Evolutionary conservation across 169 alveolate genomes (phyloP).

Genomic region (Theileria equi): DNA sequence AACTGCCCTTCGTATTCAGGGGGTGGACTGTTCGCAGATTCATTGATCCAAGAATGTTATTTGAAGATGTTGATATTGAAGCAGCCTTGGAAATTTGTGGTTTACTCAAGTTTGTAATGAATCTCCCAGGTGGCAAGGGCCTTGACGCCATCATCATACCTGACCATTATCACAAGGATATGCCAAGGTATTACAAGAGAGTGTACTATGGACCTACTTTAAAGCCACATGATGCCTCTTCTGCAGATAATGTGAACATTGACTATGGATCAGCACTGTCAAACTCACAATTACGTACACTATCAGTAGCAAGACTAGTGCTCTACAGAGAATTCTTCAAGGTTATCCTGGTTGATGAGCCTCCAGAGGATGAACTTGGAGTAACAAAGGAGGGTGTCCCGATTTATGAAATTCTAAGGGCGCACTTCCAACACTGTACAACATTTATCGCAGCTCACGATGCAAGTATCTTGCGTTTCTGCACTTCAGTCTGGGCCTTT

Average conservation of each 20-base stretch:
- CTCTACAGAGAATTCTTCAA: slow-evolving; percentile 69
- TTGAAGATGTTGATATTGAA: slow-evolving; percentile 42
- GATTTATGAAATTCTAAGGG: slow-evolving; percentile 11
- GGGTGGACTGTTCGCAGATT: slow-evolving; percentile 66
- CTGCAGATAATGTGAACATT: background rate
- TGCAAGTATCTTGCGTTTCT: slow-evolving; percentile 19
- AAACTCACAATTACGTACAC: slow-evolving; percentile 61
- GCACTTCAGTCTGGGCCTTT: slow-evolving; percentile 36
- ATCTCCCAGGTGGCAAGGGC: slow-evolving; percentile 16
- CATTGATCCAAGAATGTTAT: slow-evolving; percentile 61
- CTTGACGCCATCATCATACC: slow-evolving; percentile 35
- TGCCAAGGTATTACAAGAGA: too few species aligned
- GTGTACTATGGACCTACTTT: too few species aligned
- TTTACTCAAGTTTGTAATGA: slow-evolving; percentile 27
- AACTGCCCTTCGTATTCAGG: slow-evolving; percentile 51
- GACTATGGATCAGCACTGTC: slow-evolving; percentile 20
- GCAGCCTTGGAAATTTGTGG: slow-evolving; percentile 55
- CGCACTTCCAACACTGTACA: slow-evolving; percentile 40
- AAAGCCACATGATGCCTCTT: too few species aligned
- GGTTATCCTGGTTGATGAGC: slow-evolving; percentile 77
- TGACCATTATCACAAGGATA: too few species aligned
- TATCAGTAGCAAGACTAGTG: slow-evolving; percentile 70
- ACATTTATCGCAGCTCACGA: slow-evolving; percentile 62
- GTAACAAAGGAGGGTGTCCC: too few species aligned
- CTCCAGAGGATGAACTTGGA: too few species aligned